Conservation (phyloP, 2,329 filamentous ascomycete species). For the Simplicillium sp. region DNA sequence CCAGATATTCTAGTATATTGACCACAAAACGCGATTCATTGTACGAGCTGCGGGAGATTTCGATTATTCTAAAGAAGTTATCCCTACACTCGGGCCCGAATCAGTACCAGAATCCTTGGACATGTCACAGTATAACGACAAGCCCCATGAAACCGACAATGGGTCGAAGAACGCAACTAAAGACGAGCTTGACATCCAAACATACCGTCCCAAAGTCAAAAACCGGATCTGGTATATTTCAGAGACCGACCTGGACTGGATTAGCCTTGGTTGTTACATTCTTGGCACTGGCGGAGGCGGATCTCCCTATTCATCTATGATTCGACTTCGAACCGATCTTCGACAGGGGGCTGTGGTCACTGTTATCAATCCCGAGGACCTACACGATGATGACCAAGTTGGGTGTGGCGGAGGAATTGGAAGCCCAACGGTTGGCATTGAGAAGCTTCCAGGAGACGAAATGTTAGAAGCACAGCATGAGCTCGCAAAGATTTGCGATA, state of each 20-base stretch:
- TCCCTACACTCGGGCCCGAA: neutral
- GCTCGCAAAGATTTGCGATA: constrained; percentile 40
- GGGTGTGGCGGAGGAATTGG: constrained; percentile 49
- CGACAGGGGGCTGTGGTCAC: constrained; percentile 38
- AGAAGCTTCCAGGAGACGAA: constrained; percentile 50
- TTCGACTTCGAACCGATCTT: constrained; percentile 41
- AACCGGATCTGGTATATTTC: constrained; percentile 47
- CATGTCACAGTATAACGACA: constrained; percentile 12
- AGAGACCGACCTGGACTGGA: constrained; percentile 48
- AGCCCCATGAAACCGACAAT: constrained; percentile 1
- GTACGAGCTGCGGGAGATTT: constrained; percentile 51
- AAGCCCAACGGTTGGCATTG: constrained; percentile 50
- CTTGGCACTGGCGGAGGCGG: constrained; percentile 53
- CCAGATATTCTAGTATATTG: constrained; percentile 28
- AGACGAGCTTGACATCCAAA: constrained; percentile 21
- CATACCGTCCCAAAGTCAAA: constrained; percentile 38
- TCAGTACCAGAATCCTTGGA: constrained; percentile 6
- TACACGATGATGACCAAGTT: constrained; percentile 40
- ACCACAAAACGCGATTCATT: constrained; percentile 45
- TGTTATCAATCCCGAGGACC: constrained; percentile 39
- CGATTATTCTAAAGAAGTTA: constrained; percentile 23
- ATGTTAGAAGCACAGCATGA: constrained; percentile 39
- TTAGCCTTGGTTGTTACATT: constrained; percentile 50
- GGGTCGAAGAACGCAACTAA: constrained; percentile 3
- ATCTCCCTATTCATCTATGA: constrained; percentile 39